A percentile compares a stretch with the other conserved stretches of the same genome.
phyloP scores from a whole-genome alignment of 1,284 basidiomycete species.

The Apiotrichum laibachii region DNA sequence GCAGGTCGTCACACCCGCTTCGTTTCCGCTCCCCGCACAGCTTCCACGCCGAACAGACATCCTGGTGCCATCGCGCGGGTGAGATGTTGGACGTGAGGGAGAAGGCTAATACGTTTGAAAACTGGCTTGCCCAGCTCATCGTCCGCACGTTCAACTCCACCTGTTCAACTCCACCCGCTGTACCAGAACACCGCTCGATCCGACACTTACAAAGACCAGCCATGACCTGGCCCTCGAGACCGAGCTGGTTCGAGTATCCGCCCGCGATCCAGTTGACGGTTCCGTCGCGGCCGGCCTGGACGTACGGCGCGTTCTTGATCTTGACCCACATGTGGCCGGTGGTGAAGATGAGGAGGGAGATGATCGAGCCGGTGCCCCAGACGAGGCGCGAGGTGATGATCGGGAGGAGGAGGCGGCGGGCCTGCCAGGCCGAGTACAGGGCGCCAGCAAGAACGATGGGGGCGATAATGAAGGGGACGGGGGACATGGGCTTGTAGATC shows the following conservation, averaged over 20 bases:
- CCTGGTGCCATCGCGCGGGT: no score
- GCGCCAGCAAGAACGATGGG: constrained; percentile 54
- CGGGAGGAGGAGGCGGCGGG: constrained; percentile 57
- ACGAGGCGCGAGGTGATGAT: constrained; percentile 63
- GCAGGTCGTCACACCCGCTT: no score
- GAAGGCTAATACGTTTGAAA: no score
- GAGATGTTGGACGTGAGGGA: no score
- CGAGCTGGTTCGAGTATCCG: constrained; percentile 87
- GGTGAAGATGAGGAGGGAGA: constrained; percentile 76
- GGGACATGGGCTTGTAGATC: constrained; percentile 49
- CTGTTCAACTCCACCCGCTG: no score
- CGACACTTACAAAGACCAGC: constrained; percentile 71
- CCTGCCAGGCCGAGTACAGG: constrained; percentile 49
- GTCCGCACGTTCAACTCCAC: neutral
- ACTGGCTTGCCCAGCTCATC: neutral
- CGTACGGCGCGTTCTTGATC: constrained; percentile 78
- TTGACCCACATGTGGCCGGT: constrained; percentile 95
- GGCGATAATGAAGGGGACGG: constrained; percentile 59
- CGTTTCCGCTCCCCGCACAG: no score
- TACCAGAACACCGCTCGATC: no score
- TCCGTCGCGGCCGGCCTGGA: constrained; percentile 55
- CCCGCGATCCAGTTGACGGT: constrained; percentile 73
- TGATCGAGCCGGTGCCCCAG: constrained; percentile 64
- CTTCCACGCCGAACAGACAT: no score
- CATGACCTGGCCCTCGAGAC: constrained; percentile 88